phyloP scores from a whole-genome alignment of 331 rosid genomes.

The Arachis monticola region DNA sequence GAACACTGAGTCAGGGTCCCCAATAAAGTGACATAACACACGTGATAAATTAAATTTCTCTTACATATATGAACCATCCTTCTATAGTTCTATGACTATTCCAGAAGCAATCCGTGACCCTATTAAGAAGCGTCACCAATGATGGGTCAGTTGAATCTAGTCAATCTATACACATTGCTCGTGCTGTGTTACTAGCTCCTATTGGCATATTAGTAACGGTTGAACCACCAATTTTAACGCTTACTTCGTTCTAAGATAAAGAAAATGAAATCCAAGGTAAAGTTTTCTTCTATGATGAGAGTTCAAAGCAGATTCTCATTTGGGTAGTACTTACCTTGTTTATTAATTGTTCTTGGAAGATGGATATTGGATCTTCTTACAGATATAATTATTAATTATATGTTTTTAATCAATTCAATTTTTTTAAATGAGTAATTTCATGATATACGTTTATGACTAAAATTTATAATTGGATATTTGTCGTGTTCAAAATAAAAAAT shows the following conservation, averaged over 20 bases:
- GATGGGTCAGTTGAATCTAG: constrained; percentile 55
- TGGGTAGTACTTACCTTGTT: constrained; percentile 40
- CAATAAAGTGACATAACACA: constrained; percentile 41
- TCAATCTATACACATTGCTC: constrained; percentile 41
- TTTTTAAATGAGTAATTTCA: too few relatives aligned
- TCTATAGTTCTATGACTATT: constrained; percentile 46
- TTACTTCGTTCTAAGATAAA: constrained; percentile 37
- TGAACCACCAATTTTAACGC: constrained; percentile 46
- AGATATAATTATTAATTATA: too few relatives aligned
- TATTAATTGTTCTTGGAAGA: constrained; percentile 53
- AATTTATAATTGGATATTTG: too few relatives aligned
- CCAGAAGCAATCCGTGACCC: constrained; percentile 48
- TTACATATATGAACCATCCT: constrained; percentile 55
- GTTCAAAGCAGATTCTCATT: constrained; percentile 61
- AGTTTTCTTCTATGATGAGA: constrained; percentile 42
- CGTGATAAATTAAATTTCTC: constrained; percentile 30
- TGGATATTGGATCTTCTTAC: constrained; percentile 25
- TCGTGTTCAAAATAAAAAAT: too few relatives aligned
- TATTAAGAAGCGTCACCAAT: constrained; percentile 63
- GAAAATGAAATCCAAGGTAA: constrained; percentile 55
- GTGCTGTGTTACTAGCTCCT: constrained; percentile 44
- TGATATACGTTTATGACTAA: too few relatives aligned
- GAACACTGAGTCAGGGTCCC: constrained; percentile 45
- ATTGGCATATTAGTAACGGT: constrained; percentile 46
- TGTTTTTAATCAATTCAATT: too few relatives aligned